Evolutionary conservation across 192 early-diverging fungal genomes (phyloP), one percentile per base, ranked within the genome.

Genomic region (Obelidium mucronatum): DNA sequence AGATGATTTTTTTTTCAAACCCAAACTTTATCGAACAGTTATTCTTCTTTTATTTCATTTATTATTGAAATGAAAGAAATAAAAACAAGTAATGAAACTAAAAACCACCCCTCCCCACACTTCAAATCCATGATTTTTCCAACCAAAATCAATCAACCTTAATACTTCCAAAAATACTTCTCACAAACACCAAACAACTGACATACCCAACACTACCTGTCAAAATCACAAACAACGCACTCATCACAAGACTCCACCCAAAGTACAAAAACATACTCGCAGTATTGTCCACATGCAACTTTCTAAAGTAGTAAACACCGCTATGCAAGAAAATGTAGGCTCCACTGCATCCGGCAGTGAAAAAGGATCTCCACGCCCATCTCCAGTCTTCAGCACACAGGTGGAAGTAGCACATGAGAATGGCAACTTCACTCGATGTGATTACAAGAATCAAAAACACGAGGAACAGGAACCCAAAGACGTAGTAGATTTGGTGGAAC

Each of bases 311-410:
- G 73, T 82, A 87, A 2, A 90, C 70, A 69, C 92, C 82, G 69
- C 90, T 84, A 83, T 95, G 94, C 67, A 90, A 74, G 76, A 96
- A 94, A 40, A 95, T 90, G 79, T 95, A 96, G 62, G 92, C 67
- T 26, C 91, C 87, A 4, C 84, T 91, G 67, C 89, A 90, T 6
- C 87, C 94, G 8, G 91, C 87, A 2, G 92, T 90, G 6, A 91
- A 74, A 81, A 96, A 97, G 2, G 94, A 87, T 33, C 91, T 78
- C 96, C 96, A 98, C 88, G 91, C 92, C 96, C 96, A 96, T 56
- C 87, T 84, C 81, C 95, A 95, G 70, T 95, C 84, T 79, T 89
- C 88, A 51, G 86, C 61, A 66, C 86, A 86, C 64, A 90, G 67
- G 61, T 82, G 80, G 82, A 90, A 90, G 76, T 90, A 90, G 48